These are phyloP conservation scores for Trametes elegans DNA, from an alignment of 768 basidiomycete species.

Conservation along the genomic window DNA sequence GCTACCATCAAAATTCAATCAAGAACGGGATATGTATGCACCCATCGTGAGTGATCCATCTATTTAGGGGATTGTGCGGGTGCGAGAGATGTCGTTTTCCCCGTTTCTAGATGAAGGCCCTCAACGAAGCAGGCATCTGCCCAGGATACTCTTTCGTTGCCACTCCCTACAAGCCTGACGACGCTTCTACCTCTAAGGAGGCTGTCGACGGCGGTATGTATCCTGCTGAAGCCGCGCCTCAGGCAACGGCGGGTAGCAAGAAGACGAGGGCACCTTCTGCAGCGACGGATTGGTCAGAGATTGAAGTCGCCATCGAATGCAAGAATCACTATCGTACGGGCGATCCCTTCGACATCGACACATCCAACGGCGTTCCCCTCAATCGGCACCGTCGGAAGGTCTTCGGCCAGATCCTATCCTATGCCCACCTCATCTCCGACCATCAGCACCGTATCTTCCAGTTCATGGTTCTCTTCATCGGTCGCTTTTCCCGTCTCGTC, in stretches of 20 bases:
- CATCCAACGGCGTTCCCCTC: neutral
- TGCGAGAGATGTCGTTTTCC: no score
- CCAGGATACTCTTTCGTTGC: neutral
- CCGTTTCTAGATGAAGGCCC: neutral
- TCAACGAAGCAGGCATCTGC: neutral
- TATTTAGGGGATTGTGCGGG: no score
- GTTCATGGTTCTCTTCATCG: conserved; percentile 1
- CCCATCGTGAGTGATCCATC: no score
- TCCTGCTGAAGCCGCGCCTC: no score
- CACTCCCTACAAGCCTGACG: neutral
- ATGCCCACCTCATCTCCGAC: neutral
- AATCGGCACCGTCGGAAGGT: neutral
- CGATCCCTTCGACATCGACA: conserved; percentile 4
- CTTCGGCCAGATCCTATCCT: neutral
- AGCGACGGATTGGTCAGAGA: neutral
- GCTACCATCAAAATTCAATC: no score
- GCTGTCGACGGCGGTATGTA: conserved; percentile 4
- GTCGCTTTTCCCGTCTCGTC: neutral
- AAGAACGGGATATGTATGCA: no score
- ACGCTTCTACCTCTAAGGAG: neutral
- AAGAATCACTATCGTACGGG: neutral
- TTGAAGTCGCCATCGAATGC: conserved; percentile 7
- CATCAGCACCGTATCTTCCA: neutral
- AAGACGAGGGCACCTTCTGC: no score
- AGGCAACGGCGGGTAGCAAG: no score